Evolutionary conservation across 2,329 filamentous ascomycete genomes (phyloP).

Genomic region (Fusarium caatingaense): DNA sequence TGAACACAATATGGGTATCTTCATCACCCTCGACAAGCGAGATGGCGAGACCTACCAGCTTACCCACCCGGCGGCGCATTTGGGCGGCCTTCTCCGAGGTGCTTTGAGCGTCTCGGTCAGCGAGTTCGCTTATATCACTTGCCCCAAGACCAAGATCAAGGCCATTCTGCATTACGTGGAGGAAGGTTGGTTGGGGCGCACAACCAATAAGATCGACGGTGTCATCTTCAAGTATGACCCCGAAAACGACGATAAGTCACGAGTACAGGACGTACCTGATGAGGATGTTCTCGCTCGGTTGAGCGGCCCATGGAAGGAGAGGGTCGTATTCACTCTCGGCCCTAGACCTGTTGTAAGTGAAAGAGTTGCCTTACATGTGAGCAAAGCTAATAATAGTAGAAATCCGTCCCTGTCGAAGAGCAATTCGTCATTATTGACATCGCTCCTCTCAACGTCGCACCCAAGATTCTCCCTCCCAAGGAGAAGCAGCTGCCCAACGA

Average conservation of each 20-base stretch:
- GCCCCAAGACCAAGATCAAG: conserved; percentile 90
- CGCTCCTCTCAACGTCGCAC: conserved; percentile 79
- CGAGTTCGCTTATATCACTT: conserved; percentile 88
- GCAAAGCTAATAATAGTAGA: conserved; percentile 44
- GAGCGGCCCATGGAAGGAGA: conserved; percentile 87
- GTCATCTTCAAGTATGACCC: conserved; percentile 92
- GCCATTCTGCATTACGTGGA: conserved; percentile 93
- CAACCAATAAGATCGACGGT: conserved; percentile 91
- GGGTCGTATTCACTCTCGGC: conserved; percentile 70
- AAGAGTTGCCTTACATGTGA: neutral
- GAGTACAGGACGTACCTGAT: conserved; percentile 87
- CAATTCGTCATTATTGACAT: conserved; percentile 87
- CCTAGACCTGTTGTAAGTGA: conserved; percentile 70
- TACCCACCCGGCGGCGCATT: conserved; percentile 91
- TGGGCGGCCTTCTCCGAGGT: conserved; percentile 88
- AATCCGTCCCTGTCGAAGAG: conserved; percentile 63
- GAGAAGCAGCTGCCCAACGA: conserved; percentile 89
- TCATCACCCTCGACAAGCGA: conserved; percentile 83
- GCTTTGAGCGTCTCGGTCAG: conserved; percentile 91
- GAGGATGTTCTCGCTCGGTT: conserved; percentile 85
- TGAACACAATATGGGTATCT: conserved; percentile 95
- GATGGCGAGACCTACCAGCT: conserved; percentile 93
- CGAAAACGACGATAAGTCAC: conserved; percentile 81
- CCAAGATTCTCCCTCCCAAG: conserved; percentile 82
- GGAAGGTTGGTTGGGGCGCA: conserved; percentile 92